phyloP scores from a whole-genome alignment of 2,329 filamentous ascomycete genomes.

The Podosphaera leucotricha region DNA sequence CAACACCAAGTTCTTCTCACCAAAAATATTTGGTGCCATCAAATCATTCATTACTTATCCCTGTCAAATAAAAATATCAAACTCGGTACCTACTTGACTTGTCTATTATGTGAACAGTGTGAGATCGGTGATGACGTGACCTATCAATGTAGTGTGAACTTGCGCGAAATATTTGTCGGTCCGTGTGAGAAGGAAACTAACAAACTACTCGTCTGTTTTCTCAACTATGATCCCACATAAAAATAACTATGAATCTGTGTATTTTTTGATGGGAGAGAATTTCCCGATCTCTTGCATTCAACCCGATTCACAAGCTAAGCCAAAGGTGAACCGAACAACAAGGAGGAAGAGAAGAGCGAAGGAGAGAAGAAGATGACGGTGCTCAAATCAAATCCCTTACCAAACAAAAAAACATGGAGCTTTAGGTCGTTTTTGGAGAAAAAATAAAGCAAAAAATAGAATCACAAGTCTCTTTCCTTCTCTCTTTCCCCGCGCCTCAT shows the following conservation, averaged over 20 bases:
- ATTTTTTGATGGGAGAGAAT: background rate
- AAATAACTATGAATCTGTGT: background rate
- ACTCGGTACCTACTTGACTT: too few species aligned
- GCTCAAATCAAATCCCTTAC: background rate
- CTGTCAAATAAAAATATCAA: too few species aligned
- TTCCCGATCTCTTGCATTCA: background rate
- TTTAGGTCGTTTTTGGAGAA: background rate
- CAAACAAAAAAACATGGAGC: background rate
- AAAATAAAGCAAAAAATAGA: background rate
- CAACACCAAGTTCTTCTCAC: too few species aligned
- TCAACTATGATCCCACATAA: background rate
- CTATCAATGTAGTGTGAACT: too few species aligned
- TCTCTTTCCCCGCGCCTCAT: too few species aligned
- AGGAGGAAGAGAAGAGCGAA: background rate
- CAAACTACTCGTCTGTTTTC: background rate
- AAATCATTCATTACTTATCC: too few species aligned
- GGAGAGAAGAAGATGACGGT: background rate
- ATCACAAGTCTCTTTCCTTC: background rate
- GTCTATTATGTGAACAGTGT: too few species aligned
- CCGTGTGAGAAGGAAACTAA: background rate
- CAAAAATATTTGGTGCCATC: too few species aligned
- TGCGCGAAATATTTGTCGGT: too few species aligned
- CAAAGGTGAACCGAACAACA: background rate
- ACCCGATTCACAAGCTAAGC: background rate
- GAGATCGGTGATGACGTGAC: too few species aligned